Evolutionary conservation across 345 rosid species (phyloP).

Genomic region (Gossypium rotundifolium): DNA sequence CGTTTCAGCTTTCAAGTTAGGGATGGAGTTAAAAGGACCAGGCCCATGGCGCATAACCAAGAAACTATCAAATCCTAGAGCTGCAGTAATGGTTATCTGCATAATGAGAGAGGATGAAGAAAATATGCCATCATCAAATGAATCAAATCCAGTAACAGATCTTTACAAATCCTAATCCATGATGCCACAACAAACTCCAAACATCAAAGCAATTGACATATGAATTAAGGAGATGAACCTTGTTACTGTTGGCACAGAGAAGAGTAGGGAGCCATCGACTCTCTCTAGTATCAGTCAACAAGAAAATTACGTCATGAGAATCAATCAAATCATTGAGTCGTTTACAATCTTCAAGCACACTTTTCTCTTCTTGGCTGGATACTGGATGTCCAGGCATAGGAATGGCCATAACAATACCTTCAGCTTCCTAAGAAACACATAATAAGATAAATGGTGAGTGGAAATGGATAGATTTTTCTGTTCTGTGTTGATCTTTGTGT

Average conservation of each 20-base stretch:
- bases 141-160: neutral
- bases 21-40: constrained; percentile 44
- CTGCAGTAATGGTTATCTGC: constrained; percentile 87
- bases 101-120: constrained; percentile 9
- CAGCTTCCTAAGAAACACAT: constrained; percentile 49
- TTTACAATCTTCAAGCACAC: constrained; percentile 69
- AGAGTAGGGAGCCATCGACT: constrained; percentile 95
- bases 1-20: constrained; percentile 27
- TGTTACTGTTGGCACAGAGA: constrained; percentile 68
- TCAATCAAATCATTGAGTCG: constrained; percentile 56
- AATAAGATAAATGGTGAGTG: neutral
- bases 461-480: neutral
- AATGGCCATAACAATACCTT: constrained; percentile 58
- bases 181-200: constrained; percentile 5
- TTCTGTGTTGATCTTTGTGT: neutral
- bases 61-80: constrained; percentile 93
- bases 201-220: neutral
- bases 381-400: constrained; percentile 9
- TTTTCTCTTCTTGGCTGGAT: constrained; percentile 63
- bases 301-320: constrained; percentile 84
- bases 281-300: constrained; percentile 97
- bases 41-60: constrained; percentile 99
- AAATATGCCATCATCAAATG: neutral
- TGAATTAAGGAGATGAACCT: constrained; percentile 44
- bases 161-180: neutral